These are phyloP conservation scores for Aspergillus arachidicola DNA, from an alignment of 2,329 filamentous ascomycete genomes.

Conservation along the genomic window DNA sequence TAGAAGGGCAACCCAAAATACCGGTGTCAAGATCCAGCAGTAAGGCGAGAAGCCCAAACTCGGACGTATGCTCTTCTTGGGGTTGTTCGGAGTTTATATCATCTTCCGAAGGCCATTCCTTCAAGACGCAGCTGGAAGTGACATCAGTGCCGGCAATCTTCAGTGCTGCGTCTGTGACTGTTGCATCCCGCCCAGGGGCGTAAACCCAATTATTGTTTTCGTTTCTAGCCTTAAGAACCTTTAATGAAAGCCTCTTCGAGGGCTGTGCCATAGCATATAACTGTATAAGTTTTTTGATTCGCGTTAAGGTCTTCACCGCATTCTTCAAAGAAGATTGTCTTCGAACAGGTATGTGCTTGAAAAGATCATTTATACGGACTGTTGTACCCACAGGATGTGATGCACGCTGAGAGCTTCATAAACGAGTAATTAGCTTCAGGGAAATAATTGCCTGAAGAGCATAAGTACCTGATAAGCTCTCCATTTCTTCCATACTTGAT, in stretches of 20 bases:
- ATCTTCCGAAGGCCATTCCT: slow-evolving; percentile 31
- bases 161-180: slow-evolving; percentile 55
- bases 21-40: slow-evolving; percentile 51
- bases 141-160: slow-evolving; percentile 60
- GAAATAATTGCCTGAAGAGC: background rate
- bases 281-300: slow-evolving; percentile 58
- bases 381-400: slow-evolving; percentile 65
- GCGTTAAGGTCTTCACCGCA: slow-evolving; percentile 51
- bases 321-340: slow-evolving; percentile 58
- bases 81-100: background rate
- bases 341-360: slow-evolving; percentile 62
- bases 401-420: slow-evolving; percentile 37
- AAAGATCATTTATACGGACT: slow-evolving; percentile 58
- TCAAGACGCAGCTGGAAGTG: slow-evolving; percentile 51
- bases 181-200: slow-evolving; percentile 53
- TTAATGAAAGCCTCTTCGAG: slow-evolving; percentile 57
- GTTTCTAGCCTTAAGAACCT: slow-evolving; percentile 61
- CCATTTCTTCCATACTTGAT: slow-evolving; percentile 57
- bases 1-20: slow-evolving; percentile 13
- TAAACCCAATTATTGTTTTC: slow-evolving; percentile 64
- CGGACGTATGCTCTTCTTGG: slow-evolving; percentile 13
- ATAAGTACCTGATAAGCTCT: slow-evolving; percentile 47
- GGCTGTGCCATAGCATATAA: slow-evolving; percentile 63
- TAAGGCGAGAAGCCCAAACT: slow-evolving; percentile 51
- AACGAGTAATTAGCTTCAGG: background rate